Conservation (phyloP, 2,329 filamentous ascomycete species). For the Sporothrix protearum region DNA sequence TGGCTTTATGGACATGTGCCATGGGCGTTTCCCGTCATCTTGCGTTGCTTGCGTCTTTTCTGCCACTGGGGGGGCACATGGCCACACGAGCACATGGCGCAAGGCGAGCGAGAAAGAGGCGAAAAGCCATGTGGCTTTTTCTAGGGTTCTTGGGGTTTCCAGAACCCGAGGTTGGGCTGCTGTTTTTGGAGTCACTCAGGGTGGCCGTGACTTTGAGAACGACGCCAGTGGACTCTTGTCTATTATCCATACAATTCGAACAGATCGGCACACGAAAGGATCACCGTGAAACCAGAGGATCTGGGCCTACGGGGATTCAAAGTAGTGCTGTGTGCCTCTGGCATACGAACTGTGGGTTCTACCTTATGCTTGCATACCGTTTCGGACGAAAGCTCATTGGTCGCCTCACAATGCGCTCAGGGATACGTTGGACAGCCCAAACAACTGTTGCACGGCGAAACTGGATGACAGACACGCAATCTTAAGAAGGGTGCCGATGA, state of each 20-base stretch:
- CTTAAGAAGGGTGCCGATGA: background rate
- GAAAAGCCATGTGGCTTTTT: background rate
- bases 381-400: background rate
- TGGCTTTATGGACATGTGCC: background rate
- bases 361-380: background rate
- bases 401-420: background rate
- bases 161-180: background rate
- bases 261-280: background rate
- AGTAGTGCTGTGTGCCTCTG: background rate
- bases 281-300: background rate
- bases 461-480: background rate
- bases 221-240: background rate
- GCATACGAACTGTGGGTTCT: background rate
- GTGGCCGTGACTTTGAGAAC: background rate
- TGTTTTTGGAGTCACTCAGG: background rate
- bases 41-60: background rate
- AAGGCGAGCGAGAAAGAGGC: background rate
- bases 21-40: background rate
- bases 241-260: background rate
- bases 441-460: background rate
- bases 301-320: background rate
- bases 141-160: background rate
- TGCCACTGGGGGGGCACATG: background rate
- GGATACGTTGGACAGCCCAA: background rate
- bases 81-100: background rate